Evolutionary conservation across 176 grass and related monocot species (phyloP).

Genomic region (Hyparrhenia diplandra): DNA sequence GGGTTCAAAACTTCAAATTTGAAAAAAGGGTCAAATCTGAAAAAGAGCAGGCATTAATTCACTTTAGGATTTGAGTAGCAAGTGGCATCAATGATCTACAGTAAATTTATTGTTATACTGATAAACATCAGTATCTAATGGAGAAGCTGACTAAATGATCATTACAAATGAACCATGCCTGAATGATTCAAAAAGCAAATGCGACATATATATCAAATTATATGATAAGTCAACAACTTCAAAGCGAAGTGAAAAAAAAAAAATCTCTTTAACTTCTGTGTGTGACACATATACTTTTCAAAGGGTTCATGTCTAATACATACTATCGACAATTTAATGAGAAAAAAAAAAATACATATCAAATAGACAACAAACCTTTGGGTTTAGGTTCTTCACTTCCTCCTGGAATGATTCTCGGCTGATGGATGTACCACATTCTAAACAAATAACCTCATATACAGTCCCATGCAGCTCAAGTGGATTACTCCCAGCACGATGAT

Average conservation of each 20-base stretch:
- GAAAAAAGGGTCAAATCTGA: no score
- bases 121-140: not conserved
- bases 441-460: constrained; percentile 77
- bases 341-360: constrained; percentile 9
- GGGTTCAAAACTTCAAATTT: no score
- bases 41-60: not conserved
- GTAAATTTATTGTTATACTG: not conserved
- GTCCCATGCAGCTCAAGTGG: constrained; percentile 91
- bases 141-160: not conserved
- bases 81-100: not conserved
- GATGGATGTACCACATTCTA: constrained; percentile 63
- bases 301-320: not conserved
- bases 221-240: not conserved
- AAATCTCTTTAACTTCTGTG: not conserved
- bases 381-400: constrained; percentile 76
- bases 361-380: constrained; percentile 61
- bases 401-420: constrained; percentile 78
- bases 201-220: not conserved
- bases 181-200: not conserved
- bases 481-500: constrained; percentile 80
- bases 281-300: not conserved
- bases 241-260: not conserved
- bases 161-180: not conserved
- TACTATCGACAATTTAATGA: constrained; percentile 6
- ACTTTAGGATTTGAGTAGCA: not conserved